Evolutionary conservation across 2,329 filamentous ascomycete genomes (phyloP).

Genomic region (Pseudopyrenochaeta lycopersici): DNA sequence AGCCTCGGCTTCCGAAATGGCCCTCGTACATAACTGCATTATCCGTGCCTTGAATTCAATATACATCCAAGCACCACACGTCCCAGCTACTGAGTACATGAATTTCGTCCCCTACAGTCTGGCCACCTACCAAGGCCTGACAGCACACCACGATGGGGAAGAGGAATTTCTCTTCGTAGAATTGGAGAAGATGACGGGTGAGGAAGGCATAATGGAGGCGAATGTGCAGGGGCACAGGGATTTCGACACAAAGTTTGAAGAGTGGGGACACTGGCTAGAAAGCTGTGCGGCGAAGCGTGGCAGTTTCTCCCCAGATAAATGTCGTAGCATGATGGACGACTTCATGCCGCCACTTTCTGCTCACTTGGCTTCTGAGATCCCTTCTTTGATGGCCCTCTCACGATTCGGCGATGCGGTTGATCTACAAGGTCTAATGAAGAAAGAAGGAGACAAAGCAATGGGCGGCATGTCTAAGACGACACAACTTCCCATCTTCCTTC

Average conservation of each 20-base stretch:
- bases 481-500: slow-evolving; percentile 16
- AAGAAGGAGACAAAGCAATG: slow-evolving; percentile 33
- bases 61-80: slow-evolving; percentile 65
- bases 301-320: slow-evolving; percentile 26
- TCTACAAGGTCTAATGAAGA: slow-evolving; percentile 23
- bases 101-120: slow-evolving; percentile 68
- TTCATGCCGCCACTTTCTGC: slow-evolving; percentile 33
- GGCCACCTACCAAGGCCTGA: slow-evolving; percentile 68
- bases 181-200: slow-evolving; percentile 61
- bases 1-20: slow-evolving; percentile 65
- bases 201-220: slow-evolving; percentile 61
- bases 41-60: slow-evolving; percentile 72
- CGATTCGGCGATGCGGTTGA: slow-evolving; percentile 32
- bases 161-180: slow-evolving; percentile 65
- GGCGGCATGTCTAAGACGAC: slow-evolving; percentile 10
- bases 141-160: slow-evolving; percentile 69
- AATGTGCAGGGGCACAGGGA: slow-evolving; percentile 56
- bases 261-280: slow-evolving; percentile 63
- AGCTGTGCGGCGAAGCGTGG: slow-evolving; percentile 37
- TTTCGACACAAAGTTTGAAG: slow-evolving; percentile 62
- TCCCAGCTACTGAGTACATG: slow-evolving; percentile 61
- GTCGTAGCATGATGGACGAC: slow-evolving; percentile 36
- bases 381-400: slow-evolving; percentile 26
- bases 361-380: slow-evolving; percentile 40
- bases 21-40: slow-evolving; percentile 68